A percentile compares a stretch with the other conserved stretches of the same genome.
Conservation (phyloP, 139 green algal species). For the Chlorella sp. region DNA sequence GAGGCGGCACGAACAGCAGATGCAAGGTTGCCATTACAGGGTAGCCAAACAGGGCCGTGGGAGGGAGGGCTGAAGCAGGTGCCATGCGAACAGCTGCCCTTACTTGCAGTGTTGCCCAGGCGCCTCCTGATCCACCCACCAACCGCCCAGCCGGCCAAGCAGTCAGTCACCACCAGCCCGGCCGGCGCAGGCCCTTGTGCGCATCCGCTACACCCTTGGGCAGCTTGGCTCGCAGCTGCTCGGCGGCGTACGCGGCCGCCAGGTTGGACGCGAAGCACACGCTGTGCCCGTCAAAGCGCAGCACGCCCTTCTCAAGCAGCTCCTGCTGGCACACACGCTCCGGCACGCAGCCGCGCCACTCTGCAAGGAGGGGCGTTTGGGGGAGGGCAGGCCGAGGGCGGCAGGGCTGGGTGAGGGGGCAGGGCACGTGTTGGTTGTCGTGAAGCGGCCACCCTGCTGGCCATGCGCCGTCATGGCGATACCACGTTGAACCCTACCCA, state of each 20-base stretch:
- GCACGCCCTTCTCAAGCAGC: slow-evolving; percentile 11
- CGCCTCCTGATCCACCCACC: too few species aligned
- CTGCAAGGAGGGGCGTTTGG: background rate
- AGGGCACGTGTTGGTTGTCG: background rate
- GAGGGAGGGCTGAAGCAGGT: too few species aligned
- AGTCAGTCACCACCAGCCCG: background rate
- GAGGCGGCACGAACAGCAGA: too few species aligned
- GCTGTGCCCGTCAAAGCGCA: slow-evolving; percentile 7
- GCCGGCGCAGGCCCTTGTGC: background rate
- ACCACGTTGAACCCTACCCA: too few species aligned
- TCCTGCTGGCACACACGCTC: background rate
- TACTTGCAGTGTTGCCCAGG: too few species aligned
- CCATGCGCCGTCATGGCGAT: too few species aligned
- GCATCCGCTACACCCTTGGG: background rate
- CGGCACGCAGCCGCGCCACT: slow-evolving; percentile 18
- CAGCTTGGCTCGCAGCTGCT: slow-evolving; percentile 8
- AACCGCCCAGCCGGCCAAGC: too few species aligned
- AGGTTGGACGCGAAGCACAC: slow-evolving; percentile 14
- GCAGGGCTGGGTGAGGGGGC: background rate
- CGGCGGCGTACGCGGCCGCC: slow-evolving; percentile 3
- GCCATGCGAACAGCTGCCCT: too few species aligned
- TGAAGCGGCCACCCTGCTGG: too few species aligned
- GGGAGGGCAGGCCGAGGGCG: background rate
- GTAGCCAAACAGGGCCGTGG: too few species aligned
- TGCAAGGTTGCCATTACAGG: too few species aligned